Base-by-base conservation (phyloP, 805 yeast genomes). In the Monosporozyma unispora region DNA sequence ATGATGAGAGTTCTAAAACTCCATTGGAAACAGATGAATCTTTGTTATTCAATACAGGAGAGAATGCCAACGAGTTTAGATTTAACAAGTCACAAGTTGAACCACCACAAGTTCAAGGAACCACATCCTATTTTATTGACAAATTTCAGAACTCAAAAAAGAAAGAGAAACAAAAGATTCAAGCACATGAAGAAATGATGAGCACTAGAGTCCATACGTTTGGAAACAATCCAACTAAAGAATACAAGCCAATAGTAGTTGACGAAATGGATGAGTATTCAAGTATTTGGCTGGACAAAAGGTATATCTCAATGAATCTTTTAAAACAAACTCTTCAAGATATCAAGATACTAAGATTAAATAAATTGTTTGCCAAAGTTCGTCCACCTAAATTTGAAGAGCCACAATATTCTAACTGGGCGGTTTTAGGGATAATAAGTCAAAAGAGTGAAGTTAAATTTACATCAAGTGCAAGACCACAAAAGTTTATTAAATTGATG, bases 351-450 rank as follows among this genome's bases (percentile, higher is more conserved):
- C 64, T 86, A 44, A 69, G 84, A 39, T 62, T 87, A 2, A 75
- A 76, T 9, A 79, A 81, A 54, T 62, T 84, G 2, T 73, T 79
- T 55, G 83, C 87, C 1, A 80, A 81, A 54, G 80, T 89, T 1
- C 55, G 63, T 27, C 83, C 93, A 2, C 93, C 96, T 0, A 70
- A 77, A 19, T 89, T 77, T 59, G 61, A 67, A 5, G 84, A 84
- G 44, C 96, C 96, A 0, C 67, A 68, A 31, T 82, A 82, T 57
- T 67, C 83, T 3, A 89, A 90, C 60, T 89, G 88, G 84, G 82
- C 82, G n/a, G 75, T 81, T 1, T 58, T 83, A n/a, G 97, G 95
- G 0, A 72, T 86, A 2, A 70, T 90, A 0, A 69, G 79, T 4
- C 59, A 62, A 19, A 88, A 88, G 58, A 69, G 80, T 4, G 77